A percentile compares a stretch with the other conserved stretches of the same genome.
Conservation (phyloP, 2,329 filamentous ascomycete species). For the Penicillium sp. region DNA sequence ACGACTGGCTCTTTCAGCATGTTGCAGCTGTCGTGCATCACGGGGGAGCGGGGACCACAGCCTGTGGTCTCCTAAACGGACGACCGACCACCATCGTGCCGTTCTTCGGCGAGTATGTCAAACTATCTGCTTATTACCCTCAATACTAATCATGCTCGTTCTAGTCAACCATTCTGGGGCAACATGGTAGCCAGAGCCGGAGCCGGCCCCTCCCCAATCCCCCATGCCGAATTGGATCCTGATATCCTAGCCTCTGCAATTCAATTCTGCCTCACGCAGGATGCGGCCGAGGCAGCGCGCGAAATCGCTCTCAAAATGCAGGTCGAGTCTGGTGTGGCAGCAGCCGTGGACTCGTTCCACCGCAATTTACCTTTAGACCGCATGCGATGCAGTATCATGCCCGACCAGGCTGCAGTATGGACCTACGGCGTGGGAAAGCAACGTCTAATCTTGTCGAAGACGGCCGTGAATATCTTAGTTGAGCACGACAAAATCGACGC, state of each 20-base stretch:
- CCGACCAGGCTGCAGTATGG: constrained; percentile 28
- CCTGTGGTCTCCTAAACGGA: constrained; percentile 53
- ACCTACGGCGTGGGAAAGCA: constrained; percentile 10
- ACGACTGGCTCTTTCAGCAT: constrained; percentile 59
- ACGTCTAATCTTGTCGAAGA: constrained; percentile 22
- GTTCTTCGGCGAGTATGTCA: constrained; percentile 54
- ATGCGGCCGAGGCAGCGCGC: constrained; percentile 37
- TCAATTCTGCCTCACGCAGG: constrained; percentile 41
- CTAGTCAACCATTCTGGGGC: constrained; percentile 55
- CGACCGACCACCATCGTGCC: constrained; percentile 56
- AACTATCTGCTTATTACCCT: too few relatives aligned
- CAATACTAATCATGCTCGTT: not conserved
- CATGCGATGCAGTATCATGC: constrained; percentile 28
- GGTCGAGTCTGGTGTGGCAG: constrained; percentile 41
- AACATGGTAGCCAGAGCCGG: constrained; percentile 51
- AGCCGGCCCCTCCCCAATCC: constrained; percentile 51
- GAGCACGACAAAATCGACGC: constrained; percentile 22
- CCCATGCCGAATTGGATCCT: constrained; percentile 46
- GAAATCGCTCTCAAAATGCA: constrained; percentile 41
- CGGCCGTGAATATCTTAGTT: constrained; percentile 25
- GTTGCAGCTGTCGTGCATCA: constrained; percentile 59
- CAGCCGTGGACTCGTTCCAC: constrained; percentile 49
- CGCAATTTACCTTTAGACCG: constrained; percentile 27
- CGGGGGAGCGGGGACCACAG: constrained; percentile 60
- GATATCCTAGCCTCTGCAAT: constrained; percentile 49